These are phyloP conservation scores for Rhodotorula kratochvilovae DNA, from an alignment of 768 basidiomycete species.

Conservation along the genomic window DNA sequence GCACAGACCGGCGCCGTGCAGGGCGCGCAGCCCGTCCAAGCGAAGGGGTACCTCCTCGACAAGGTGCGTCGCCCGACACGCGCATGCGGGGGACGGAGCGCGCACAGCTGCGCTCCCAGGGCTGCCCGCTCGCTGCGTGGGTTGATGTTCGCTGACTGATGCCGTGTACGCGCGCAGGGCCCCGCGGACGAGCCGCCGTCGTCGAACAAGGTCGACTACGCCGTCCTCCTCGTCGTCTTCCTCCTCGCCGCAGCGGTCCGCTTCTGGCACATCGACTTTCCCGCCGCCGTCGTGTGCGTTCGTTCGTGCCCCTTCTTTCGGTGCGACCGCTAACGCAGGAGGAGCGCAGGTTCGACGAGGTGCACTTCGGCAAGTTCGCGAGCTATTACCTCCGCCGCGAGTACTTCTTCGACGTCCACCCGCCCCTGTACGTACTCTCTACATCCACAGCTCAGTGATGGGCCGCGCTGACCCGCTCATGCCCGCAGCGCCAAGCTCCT, in stretches of 20 bases:
- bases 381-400: constrained; percentile 84
- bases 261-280: constrained; percentile 44
- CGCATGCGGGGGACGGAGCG: not conserved
- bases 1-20: not conserved
- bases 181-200: constrained; percentile 22
- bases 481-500: constrained; percentile 69
- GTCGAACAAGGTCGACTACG: constrained; percentile 19
- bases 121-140: not conserved
- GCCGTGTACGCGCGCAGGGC: not conserved
- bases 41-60: constrained; percentile 25
- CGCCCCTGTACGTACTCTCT: constrained; percentile 59
- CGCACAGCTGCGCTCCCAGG: not conserved
- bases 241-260: constrained; percentile 35
- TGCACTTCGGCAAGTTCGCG: constrained; percentile 95
- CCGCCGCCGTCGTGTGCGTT: constrained; percentile 44
- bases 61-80: not conserved
- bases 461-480: too few species aligned
- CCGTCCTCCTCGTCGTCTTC: constrained; percentile 21
- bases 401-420: constrained; percentile 99
- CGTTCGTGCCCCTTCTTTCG: not conserved
- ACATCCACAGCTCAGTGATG: not conserved
- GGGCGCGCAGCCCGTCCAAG: fast-evolving
- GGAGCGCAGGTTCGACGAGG: constrained; percentile 41
- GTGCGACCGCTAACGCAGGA: not conserved
- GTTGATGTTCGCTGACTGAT: not conserved